Evolutionary conservation across 805 yeast genomes (phyloP).

Genomic region (Ogataea glucozyma): DNA sequence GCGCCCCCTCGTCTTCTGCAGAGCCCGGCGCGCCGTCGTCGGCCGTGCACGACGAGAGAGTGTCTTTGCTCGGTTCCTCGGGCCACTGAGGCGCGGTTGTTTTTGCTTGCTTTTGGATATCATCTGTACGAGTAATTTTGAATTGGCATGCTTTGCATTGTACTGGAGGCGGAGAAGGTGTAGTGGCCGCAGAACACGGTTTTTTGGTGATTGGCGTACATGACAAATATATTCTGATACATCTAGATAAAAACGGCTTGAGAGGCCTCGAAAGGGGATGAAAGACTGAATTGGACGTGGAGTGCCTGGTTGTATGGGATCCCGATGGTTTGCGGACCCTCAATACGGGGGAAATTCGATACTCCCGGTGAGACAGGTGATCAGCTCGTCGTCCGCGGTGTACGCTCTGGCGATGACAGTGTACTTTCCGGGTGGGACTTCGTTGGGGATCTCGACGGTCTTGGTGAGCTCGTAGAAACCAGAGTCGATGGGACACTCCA

Average conservation of each 20-base stretch:
- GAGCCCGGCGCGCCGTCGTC: neutral
- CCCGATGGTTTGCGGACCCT: too few relatives aligned
- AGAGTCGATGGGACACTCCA: constrained; percentile 76
- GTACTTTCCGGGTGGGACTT: constrained; percentile 95
- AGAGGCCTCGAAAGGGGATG: too few relatives aligned
- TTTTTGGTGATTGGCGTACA: too few relatives aligned
- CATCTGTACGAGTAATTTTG: neutral
- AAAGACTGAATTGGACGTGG: too few relatives aligned
- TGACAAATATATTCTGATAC: neutral
- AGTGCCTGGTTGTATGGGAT: too few relatives aligned
- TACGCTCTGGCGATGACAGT: constrained; percentile 86
- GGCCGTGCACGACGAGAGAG: constrained; percentile 5
- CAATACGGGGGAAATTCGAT: constrained; percentile 51
- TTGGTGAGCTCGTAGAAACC: constrained; percentile 71
- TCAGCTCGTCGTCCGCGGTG: constrained; percentile 75
- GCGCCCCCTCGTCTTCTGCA: neutral
- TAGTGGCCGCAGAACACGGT: too few relatives aligned
- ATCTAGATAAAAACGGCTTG: too few relatives aligned
- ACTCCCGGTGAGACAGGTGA: constrained; percentile 80
- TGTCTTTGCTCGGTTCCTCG: constrained; percentile 3
- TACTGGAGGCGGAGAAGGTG: too few relatives aligned
- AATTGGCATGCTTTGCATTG: too few relatives aligned
- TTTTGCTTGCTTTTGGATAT: neutral
- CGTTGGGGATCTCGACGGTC: constrained; percentile 79
- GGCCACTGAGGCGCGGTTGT: too few relatives aligned